These are phyloP conservation scores for Apiospora koreana DNA, from an alignment of 2,329 filamentous ascomycete genomes.

Conservation along the genomic window DNA sequence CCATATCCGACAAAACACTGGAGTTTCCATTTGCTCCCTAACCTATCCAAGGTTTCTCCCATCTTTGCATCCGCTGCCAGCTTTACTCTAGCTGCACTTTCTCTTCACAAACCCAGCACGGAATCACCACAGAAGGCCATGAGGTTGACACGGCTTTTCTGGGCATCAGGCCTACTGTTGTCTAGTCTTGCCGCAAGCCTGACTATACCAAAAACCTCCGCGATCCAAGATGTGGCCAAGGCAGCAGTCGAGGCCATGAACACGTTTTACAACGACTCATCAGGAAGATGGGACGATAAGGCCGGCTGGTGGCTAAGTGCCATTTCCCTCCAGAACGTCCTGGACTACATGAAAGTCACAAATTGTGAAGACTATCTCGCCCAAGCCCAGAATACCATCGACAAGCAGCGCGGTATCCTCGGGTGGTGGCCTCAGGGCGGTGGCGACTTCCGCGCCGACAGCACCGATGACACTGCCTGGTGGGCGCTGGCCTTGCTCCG, in stretches of 20 bases:
- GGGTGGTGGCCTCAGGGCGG: slow-evolving; percentile 38
- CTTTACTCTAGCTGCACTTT: not conserved
- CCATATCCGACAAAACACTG: not conserved
- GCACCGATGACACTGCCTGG: slow-evolving; percentile 50
- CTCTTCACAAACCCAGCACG: not conserved
- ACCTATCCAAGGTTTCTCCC: not conserved
- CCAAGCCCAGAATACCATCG: slow-evolving; percentile 32
- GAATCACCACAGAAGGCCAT: not conserved
- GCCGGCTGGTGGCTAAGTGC: slow-evolving; percentile 39
- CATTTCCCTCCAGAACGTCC: slow-evolving; percentile 35
- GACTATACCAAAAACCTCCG: not conserved
- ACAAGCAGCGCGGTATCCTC: slow-evolving; percentile 34
- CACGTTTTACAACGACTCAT: slow-evolving; percentile 32
- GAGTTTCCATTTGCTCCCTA: not conserved
- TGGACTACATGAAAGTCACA: slow-evolving; percentile 38
- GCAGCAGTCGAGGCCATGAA: slow-evolving; percentile 38
- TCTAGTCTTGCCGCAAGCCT: not conserved
- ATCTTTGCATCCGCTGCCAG: not conserved
- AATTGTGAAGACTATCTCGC: slow-evolving; percentile 31
- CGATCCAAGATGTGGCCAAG: slow-evolving; percentile 4
- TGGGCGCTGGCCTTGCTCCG: slow-evolving; percentile 53
- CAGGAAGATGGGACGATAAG: slow-evolving; percentile 21
- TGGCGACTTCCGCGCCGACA: slow-evolving; percentile 40
- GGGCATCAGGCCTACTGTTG: not conserved
- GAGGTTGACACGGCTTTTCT: not conserved